A percentile compares a stretch with the other conserved stretches of the same genome.
Evolutionary conservation across 108 stramenopile genomes (phyloP).

Genomic region (Cylindrotheca closterium): DNA sequence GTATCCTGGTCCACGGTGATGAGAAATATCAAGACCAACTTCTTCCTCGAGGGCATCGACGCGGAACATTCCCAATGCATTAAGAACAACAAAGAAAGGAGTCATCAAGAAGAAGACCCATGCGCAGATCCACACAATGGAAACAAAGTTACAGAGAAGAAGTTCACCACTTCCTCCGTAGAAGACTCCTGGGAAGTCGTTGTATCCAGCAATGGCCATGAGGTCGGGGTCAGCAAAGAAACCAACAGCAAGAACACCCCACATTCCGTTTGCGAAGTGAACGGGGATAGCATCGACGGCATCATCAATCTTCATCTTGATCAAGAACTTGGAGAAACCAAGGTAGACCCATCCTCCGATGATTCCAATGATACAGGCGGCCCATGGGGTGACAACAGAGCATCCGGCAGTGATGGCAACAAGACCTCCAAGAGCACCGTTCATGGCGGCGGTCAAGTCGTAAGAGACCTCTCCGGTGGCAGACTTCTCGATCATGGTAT

Average conservation of each 20-base stretch:
- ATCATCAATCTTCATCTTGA: constrained; percentile 87
- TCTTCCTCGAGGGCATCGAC: constrained; percentile 83
- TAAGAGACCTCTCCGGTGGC: constrained; percentile 66
- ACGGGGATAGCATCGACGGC: constrained; percentile 91
- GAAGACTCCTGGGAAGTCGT: constrained; percentile 47
- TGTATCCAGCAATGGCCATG: constrained; percentile 50
- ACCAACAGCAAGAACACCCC: constrained; percentile 78
- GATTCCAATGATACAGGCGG: constrained; percentile 62
- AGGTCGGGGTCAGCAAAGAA: constrained; percentile 52
- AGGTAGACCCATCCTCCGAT: constrained; percentile 76
- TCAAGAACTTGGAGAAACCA: constrained; percentile 57
- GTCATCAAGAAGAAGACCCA: constrained; percentile 78
- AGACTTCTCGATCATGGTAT: constrained; percentile 46
- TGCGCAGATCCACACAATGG: constrained; percentile 68
- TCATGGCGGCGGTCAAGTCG: constrained; percentile 82
- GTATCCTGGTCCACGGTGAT: constrained; percentile 82
- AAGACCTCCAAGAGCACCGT: constrained; percentile 84
- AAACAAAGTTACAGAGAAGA: constrained; percentile 61
- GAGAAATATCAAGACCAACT: constrained; percentile 81
- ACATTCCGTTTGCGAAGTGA: constrained; percentile 81
- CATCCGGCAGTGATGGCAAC: constrained; percentile 93
- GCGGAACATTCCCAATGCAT: constrained; percentile 73
- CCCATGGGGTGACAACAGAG: constrained; percentile 75
- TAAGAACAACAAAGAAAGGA: constrained; percentile 80
- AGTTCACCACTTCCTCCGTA: constrained; percentile 69